phyloP scores from a whole-genome alignment of 2,329 filamentous ascomycete species.

The Ophiocordyceps unilateralis region DNA sequence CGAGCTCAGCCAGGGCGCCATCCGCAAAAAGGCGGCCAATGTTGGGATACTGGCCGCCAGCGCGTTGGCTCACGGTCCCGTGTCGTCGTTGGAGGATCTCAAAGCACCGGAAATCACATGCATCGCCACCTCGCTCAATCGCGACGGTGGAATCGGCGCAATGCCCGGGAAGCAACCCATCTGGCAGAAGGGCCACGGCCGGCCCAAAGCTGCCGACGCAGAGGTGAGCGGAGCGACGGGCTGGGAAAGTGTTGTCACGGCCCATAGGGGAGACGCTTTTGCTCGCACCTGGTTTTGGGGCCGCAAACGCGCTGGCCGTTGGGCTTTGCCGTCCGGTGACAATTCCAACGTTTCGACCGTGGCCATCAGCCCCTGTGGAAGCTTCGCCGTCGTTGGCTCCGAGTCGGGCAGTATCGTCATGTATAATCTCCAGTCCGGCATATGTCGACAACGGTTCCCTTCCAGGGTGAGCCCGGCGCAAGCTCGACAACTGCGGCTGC shows the following conservation, averaged over 20 bases:
- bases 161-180: slow-evolving; percentile 61
- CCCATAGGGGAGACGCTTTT: slow-evolving; percentile 67
- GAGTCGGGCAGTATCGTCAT: slow-evolving; percentile 72
- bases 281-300: slow-evolving; percentile 98
- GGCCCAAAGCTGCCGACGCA: slow-evolving; percentile 46
- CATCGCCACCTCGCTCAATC: slow-evolving; percentile 80
- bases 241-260: slow-evolving; percentile 94
- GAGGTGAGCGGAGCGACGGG: slow-evolving; percentile 65
- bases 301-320: slow-evolving; percentile 77
- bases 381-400: slow-evolving; percentile 82
- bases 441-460: slow-evolving; percentile 77
- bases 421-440: slow-evolving; percentile 91
- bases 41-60: slow-evolving; percentile 49
- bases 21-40: slow-evolving; percentile 82
- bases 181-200: slow-evolving; percentile 62
- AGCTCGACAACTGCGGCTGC: slow-evolving; percentile 55
- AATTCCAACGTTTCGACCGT: slow-evolving; percentile 71
- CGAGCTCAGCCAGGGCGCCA: slow-evolving; percentile 79
- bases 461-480: slow-evolving; percentile 61
- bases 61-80: slow-evolving; percentile 39
- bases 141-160: slow-evolving; percentile 84
- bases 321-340: slow-evolving; percentile 81
- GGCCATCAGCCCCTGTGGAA: slow-evolving; percentile 78
- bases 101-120: slow-evolving; percentile 87
- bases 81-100: slow-evolving; percentile 51